Evolutionary conservation across 2,329 filamentous ascomycete species (phyloP).

Genomic region (Microascus cirrosus): DNA sequence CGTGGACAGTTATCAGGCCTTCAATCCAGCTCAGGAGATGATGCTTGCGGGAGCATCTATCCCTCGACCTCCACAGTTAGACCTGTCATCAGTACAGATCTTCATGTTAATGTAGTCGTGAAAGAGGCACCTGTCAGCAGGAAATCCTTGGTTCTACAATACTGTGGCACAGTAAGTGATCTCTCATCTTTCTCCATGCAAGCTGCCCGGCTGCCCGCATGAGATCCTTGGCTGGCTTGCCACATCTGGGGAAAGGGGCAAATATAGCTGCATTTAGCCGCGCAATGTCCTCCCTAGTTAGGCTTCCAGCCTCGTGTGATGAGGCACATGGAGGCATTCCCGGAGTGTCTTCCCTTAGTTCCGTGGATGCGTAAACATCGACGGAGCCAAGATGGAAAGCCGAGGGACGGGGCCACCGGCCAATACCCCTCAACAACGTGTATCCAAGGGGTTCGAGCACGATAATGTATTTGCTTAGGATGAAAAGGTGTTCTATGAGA

Average conservation of each 20-base stretch:
- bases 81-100: neutral
- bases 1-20: neutral
- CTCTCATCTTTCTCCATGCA: neutral
- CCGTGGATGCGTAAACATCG: neutral
- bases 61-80: neutral
- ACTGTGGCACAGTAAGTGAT: neutral
- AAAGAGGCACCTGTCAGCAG: neutral
- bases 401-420: no score
- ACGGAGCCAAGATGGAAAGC: no score
- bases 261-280: neutral
- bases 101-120: neutral
- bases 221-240: neutral
- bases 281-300: neutral
- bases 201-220: neutral
- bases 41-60: neutral
- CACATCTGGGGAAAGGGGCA: neutral
- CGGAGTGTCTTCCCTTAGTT: neutral
- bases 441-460: no score
- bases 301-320: neutral
- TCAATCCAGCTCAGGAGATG: neutral
- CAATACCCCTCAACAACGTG: neutral
- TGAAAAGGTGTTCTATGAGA: no score
- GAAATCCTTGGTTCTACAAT: neutral
- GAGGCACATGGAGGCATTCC: neutral
- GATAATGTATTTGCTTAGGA: no score